Conservation (phyloP, 805 yeast species). For the Clavispora fructus region DNA sequence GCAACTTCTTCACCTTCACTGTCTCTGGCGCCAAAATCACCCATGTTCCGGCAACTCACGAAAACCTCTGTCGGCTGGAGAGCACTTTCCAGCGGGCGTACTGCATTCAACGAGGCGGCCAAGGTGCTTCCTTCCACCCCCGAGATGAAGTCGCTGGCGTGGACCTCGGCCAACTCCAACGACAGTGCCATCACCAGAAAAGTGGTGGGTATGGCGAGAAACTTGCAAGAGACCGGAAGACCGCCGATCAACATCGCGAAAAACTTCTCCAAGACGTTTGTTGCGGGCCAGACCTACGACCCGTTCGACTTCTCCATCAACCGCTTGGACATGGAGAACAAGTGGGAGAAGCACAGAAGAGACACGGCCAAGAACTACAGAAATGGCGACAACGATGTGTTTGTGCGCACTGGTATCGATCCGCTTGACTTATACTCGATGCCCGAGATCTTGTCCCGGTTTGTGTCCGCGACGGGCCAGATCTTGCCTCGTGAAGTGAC, state of each 20-base stretch:
- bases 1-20: not conserved
- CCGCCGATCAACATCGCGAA: slow-evolving; percentile 31
- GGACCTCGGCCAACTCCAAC: slow-evolving; percentile 20
- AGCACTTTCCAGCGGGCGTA: not conserved
- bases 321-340: slow-evolving; percentile 45
- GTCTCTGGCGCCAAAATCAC: not conserved
- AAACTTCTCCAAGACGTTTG: slow-evolving; percentile 42
- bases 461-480: slow-evolving; percentile 66
- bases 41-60: not conserved
- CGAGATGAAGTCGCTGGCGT: slow-evolving; percentile 25
- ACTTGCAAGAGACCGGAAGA: slow-evolving; percentile 22
- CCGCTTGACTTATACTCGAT: slow-evolving; percentile 69
- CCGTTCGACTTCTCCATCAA: slow-evolving; percentile 76
- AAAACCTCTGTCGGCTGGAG: not conserved
- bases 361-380: slow-evolving; percentile 21
- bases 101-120: not conserved
- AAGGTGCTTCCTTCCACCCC: slow-evolving; percentile 22
- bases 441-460: slow-evolving; percentile 64
- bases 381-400: slow-evolving; percentile 16
- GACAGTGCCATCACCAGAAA: slow-evolving; percentile 22
- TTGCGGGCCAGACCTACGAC: slow-evolving; percentile 56
- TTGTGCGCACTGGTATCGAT: slow-evolving; percentile 49
- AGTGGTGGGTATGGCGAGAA: slow-evolving; percentile 32
- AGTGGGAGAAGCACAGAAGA: slow-evolving; percentile 10
- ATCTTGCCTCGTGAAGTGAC: slow-evolving; percentile 69